A percentile compares a stretch with the other conserved stretches of the same genome.
phyloP scores from a whole-genome alignment of 2,329 filamentous ascomycete species.

The Fusarium denticulatum region DNA sequence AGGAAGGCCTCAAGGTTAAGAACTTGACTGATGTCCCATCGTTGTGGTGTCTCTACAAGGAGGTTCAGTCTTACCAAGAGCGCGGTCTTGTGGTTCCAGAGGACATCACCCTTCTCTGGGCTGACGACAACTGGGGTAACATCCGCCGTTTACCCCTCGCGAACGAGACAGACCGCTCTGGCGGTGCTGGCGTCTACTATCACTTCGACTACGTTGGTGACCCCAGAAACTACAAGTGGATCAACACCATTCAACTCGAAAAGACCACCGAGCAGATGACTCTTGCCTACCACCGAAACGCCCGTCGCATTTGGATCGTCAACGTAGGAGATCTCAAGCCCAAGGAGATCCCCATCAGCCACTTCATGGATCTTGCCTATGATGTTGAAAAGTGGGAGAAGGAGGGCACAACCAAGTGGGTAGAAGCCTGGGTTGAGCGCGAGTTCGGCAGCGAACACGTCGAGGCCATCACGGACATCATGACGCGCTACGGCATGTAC shows the following conservation, averaged over 20 bases:
- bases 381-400: slow-evolving; percentile 54
- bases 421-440: slow-evolving; percentile 58
- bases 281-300: slow-evolving; percentile 59
- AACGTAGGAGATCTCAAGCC: slow-evolving; percentile 72
- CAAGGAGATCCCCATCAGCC: slow-evolving; percentile 64
- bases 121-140: slow-evolving; percentile 72
- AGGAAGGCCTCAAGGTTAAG: slow-evolving; percentile 6
- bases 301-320: slow-evolving; percentile 68
- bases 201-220: slow-evolving; percentile 72
- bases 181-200: slow-evolving; percentile 68
- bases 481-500: slow-evolving; percentile 63
- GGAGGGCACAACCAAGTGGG: slow-evolving; percentile 51
- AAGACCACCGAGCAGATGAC: slow-evolving; percentile 53
- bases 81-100: slow-evolving; percentile 67
- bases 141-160: slow-evolving; percentile 66
- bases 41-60: slow-evolving; percentile 73
- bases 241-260: slow-evolving; percentile 56
- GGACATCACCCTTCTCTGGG: slow-evolving; percentile 70
- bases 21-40: slow-evolving; percentile 50
- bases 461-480: slow-evolving; percentile 53
- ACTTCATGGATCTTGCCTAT: slow-evolving; percentile 67
- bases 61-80: slow-evolving; percentile 72
- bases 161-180: slow-evolving; percentile 62
- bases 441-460: slow-evolving; percentile 61
- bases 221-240: slow-evolving; percentile 69